Percentiles rank a stretch among this genome's conserved stretches.
Evolutionary conservation across 2,329 filamentous ascomycete species (phyloP).

Genomic region (Trichoderma cornu-damae): DNA sequence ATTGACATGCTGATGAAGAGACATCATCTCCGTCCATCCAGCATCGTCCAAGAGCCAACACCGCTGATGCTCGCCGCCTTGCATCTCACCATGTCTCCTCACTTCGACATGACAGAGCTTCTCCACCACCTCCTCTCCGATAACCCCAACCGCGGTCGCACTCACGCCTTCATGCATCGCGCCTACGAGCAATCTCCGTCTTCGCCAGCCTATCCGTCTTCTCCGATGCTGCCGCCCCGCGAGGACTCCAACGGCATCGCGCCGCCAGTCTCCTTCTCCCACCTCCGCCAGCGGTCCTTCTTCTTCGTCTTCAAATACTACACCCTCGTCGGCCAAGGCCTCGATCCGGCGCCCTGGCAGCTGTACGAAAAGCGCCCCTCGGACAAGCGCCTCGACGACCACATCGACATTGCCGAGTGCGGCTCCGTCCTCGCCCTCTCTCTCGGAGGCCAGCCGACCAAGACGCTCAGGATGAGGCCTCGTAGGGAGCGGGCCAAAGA

Average conservation of each 20-base stretch:
- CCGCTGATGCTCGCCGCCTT: constrained; percentile 55
- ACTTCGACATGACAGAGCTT: constrained; percentile 60
- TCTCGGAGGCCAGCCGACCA: constrained; percentile 47
- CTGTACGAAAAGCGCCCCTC: constrained; percentile 44
- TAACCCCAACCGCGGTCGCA: constrained; percentile 39
- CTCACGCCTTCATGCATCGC: constrained; percentile 45
- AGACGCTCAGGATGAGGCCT: constrained; percentile 45
- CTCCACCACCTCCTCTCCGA: constrained; percentile 50
- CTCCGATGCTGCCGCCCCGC: constrained; percentile 18
- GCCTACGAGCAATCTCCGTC: constrained; percentile 37
- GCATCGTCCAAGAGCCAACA: constrained; percentile 56
- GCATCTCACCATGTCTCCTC: constrained; percentile 51
- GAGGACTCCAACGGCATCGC: constrained; percentile 8
- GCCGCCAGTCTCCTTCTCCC: constrained; percentile 24
- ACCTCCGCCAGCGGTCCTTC: constrained; percentile 50
- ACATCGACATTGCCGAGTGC: constrained; percentile 57
- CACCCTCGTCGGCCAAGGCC: constrained; percentile 52
- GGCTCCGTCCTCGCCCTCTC: constrained; percentile 55
- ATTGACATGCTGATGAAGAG: not conserved
- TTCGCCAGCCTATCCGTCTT: constrained; percentile 19
- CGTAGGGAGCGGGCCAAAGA: constrained; percentile 45
- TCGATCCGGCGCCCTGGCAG: constrained; percentile 57
- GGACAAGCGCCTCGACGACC: constrained; percentile 38
- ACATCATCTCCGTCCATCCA: constrained; percentile 30
- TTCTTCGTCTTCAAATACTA: constrained; percentile 63